These are phyloP conservation scores for Daedalea quercina DNA, from an alignment of 768 basidiomycete genomes.

Conservation along the genomic window DNA sequence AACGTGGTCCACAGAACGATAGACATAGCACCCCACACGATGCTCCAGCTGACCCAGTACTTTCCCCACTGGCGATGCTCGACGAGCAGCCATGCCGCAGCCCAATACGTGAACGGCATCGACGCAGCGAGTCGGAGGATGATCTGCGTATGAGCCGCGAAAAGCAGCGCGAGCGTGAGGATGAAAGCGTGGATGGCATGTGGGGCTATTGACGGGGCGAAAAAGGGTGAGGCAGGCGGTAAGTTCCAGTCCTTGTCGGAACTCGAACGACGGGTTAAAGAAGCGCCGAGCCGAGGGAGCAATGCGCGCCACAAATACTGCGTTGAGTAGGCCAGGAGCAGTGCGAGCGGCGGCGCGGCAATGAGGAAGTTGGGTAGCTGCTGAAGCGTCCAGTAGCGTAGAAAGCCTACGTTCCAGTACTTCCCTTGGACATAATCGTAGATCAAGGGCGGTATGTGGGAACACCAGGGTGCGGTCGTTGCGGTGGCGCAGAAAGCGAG, in stretches of 20 bases:
- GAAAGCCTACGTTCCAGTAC: constrained; percentile 86
- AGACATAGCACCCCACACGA: constrained; percentile 68
- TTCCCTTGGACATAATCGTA: constrained; percentile 76
- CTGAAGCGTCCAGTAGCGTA: constrained; percentile 77
- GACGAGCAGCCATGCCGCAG: constrained; percentile 59
- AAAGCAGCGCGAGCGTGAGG: constrained; percentile 56
- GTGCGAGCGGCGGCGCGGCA: constrained; percentile 59
- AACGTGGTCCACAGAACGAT: constrained; percentile 78
- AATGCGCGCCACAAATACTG: constrained; percentile 4
- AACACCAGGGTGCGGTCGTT: constrained; percentile 54
- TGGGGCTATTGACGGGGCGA: constrained; percentile 43
- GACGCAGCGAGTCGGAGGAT: constrained; percentile 68
- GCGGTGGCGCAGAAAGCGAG: constrained; percentile 47
- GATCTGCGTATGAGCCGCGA: constrained; percentile 86
- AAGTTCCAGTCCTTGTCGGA: not conserved
- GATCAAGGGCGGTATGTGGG: constrained; percentile 49
- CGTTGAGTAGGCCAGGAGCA: constrained; percentile 36
- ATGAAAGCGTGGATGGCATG: constrained; percentile 71
- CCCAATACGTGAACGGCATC: constrained; percentile 84
- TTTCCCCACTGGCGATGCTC: constrained; percentile 41
- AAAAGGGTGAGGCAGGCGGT: constrained; percentile 24
- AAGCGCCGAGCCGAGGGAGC: constrained; percentile 8
- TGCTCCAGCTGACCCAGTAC: constrained; percentile 72
- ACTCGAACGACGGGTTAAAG: not conserved
- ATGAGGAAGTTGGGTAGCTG: constrained; percentile 90